Percentiles rank a stretch among this genome's conserved stretches.
phyloP scores from a whole-genome alignment of 257 asterid genomes.

The Eustoma russellianum region DNA sequence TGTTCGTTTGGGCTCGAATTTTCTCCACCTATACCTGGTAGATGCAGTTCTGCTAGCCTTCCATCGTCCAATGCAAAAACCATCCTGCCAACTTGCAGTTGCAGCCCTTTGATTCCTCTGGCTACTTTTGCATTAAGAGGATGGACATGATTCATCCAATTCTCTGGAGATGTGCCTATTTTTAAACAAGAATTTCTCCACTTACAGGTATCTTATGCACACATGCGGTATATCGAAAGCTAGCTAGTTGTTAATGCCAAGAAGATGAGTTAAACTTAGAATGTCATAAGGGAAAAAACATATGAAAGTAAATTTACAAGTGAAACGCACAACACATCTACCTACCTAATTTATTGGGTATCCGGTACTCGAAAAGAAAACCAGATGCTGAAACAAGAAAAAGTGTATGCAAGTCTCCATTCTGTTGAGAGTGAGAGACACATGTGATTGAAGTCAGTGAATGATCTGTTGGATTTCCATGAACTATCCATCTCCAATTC shows the following conservation, averaged over 20 bases:
- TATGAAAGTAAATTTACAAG: neutral
- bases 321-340: neutral
- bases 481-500: constrained; percentile 87
- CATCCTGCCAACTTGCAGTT: constrained; percentile 53
- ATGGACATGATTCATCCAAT: constrained; percentile 62
- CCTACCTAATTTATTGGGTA: constrained; percentile 39
- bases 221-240: no score
- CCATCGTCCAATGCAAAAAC: constrained; percentile 74
- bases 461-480: constrained; percentile 62
- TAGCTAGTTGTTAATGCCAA: neutral
- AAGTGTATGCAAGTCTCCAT: constrained; percentile 24
- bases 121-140: constrained; percentile 73
- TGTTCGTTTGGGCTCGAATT: constrained; percentile 40
- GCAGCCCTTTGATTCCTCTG: constrained; percentile 47
- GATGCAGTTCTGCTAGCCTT: constrained; percentile 72
- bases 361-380: constrained; percentile 53
- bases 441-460: constrained; percentile 61
- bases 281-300: neutral
- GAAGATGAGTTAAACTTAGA: neutral
- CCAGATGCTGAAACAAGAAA: constrained; percentile 61
- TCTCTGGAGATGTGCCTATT: constrained; percentile 34
- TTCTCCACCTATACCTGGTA: constrained; percentile 63
- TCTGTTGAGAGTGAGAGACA: constrained; percentile 26
- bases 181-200: constrained; percentile 5
- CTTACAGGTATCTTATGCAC: neutral